Evolutionary conservation across 495 filamentous ascomycete genomes (phyloP).

Genomic region (Pyrenula massariospora): DNA sequence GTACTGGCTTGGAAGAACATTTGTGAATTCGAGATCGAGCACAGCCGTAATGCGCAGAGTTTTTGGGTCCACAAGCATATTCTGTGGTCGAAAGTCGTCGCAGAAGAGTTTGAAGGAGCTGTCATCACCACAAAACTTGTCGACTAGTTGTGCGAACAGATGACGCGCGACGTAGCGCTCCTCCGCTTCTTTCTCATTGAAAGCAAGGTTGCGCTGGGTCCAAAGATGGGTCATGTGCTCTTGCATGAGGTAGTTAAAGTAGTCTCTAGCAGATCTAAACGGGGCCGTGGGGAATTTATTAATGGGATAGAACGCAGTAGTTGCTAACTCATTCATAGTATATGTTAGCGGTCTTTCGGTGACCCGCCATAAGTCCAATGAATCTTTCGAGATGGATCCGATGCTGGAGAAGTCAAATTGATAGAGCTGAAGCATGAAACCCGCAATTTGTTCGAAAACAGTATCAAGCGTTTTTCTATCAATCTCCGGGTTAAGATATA

Average conservation of each 20-base stretch:
- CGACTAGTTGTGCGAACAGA: constrained; percentile 23
- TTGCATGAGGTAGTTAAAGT: constrained; percentile 18
- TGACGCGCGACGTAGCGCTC: constrained; percentile 25
- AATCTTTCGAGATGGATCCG: constrained; percentile 22
- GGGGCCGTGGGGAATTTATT: constrained; percentile 19
- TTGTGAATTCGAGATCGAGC: constrained; percentile 31
- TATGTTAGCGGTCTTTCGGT: constrained; percentile 23
- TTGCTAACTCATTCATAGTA: constrained; percentile 28
- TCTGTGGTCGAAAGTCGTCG: constrained; percentile 27
- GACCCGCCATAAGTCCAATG: constrained; percentile 17
- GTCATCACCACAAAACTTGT: constrained; percentile 22
- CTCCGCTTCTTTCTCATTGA: constrained; percentile 18
- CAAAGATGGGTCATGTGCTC: constrained; percentile 22
- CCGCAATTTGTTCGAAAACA: constrained; percentile 23
- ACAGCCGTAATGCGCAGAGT: constrained; percentile 27
- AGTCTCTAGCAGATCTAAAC: constrained; percentile 22
- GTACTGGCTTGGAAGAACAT: constrained; percentile 29
- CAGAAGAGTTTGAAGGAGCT: constrained; percentile 26
- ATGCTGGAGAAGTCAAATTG: constrained; percentile 22
- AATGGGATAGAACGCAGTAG: constrained; percentile 20
- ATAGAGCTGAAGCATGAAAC: constrained; percentile 26
- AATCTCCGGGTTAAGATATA: constrained; percentile 22
- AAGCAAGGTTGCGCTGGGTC: constrained; percentile 26
- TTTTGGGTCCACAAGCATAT: constrained; percentile 26
- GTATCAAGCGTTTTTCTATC: constrained; percentile 16